These are phyloP conservation scores for Ophiostoma novo-ulmi DNA, from an alignment of 2,329 filamentous ascomycete genomes.

Conservation along the genomic window DNA sequence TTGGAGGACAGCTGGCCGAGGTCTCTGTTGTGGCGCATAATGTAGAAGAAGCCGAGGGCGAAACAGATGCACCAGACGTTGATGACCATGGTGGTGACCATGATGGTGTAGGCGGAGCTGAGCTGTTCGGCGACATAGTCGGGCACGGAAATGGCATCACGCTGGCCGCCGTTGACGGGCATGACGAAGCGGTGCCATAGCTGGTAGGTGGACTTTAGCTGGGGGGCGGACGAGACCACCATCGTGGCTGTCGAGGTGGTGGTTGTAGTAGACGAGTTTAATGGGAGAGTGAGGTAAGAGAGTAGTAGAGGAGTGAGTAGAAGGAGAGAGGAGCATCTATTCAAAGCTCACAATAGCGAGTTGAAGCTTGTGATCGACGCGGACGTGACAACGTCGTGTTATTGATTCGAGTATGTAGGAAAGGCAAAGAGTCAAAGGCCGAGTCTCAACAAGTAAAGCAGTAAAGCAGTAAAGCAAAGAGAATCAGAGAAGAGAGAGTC, in stretches of 20 bases:
- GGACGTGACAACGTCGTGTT: not conserved
- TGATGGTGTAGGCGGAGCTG: conserved; percentile 24
- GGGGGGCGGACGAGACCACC: conserved; percentile 25
- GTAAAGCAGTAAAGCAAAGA: not conserved
- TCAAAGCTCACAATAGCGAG: not conserved
- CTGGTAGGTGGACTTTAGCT: conserved; percentile 24
- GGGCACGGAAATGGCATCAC: conserved; percentile 23
- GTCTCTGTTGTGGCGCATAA: conserved; percentile 25
- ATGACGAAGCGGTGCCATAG: conserved; percentile 25
- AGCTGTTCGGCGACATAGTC: conserved; percentile 25
- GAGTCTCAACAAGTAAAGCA: not conserved
- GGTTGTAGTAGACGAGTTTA: not conserved
- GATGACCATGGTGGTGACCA: conserved; percentile 25
- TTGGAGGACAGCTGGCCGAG: conserved; percentile 24
- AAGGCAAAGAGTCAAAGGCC: not conserved
- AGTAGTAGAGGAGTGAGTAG: not conserved
- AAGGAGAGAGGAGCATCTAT: not conserved
- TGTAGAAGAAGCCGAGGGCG: conserved; percentile 26
- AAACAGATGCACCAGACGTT: conserved; percentile 26
- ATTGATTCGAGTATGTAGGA: not conserved
- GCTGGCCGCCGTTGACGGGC: conserved; percentile 23
- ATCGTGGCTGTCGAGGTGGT: not conserved
- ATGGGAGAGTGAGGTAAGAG: not conserved
- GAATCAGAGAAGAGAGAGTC: not conserved
- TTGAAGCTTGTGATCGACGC: not conserved